phyloP scores from a whole-genome alignment of 2,329 filamentous ascomycete genomes.

The Coccinonectria pachysandricola region DNA sequence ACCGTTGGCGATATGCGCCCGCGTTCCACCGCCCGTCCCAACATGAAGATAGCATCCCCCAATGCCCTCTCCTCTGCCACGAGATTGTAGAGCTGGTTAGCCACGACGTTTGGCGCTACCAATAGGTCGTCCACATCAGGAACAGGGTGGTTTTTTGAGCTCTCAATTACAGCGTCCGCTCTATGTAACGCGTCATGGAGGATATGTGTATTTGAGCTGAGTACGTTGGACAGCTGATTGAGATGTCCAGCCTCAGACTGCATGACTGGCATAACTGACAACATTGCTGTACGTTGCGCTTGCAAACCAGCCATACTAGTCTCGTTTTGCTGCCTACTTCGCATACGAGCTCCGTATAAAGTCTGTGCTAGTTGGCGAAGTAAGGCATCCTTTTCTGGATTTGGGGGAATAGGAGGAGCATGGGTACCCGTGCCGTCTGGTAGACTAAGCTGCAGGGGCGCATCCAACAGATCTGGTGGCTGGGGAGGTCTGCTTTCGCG shows the following conservation, averaged over 20 bases:
- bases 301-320: conserved; percentile 64
- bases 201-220: conserved; percentile 69
- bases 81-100: conserved; percentile 81
- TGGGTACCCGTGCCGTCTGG: conserved; percentile 42
- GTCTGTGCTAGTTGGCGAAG: conserved; percentile 64
- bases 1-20: conserved; percentile 61
- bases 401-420: conserved; percentile 82
- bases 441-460: conserved; percentile 41
- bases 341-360: conserved; percentile 58
- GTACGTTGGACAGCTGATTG: conserved; percentile 56
- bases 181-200: conserved; percentile 66
- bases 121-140: conserved; percentile 83
- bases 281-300: conserved; percentile 71
- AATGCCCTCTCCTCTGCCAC: conserved; percentile 83
- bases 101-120: conserved; percentile 87
- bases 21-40: conserved; percentile 63
- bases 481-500: conserved; percentile 21
- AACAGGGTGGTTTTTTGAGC: conserved; percentile 56
- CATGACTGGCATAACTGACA: conserved; percentile 56
- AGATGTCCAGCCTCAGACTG: conserved; percentile 65
- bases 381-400: conserved; percentile 88
- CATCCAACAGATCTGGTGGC: conserved; percentile 45
- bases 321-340: conserved; percentile 60
- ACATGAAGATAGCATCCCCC: conserved; percentile 75
- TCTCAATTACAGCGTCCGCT: conserved; percentile 68